A percentile compares a stretch with the other conserved stretches of the same genome.
Evolutionary conservation across 768 basidiomycete genomes (phyloP).

Genomic region (Phanerochaete carnosa): DNA sequence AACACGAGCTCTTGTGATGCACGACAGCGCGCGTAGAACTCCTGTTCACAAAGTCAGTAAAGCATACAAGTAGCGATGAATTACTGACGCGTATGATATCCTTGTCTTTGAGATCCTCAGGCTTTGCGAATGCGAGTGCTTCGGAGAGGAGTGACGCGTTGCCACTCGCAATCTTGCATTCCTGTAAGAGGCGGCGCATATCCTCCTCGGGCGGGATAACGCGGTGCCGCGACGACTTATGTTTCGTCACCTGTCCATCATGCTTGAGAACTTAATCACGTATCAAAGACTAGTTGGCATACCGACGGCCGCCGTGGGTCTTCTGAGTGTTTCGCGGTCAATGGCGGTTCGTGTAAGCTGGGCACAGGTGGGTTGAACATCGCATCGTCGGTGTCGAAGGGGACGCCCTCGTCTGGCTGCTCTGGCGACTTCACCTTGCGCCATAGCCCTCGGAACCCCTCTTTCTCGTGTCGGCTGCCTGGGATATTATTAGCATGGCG

Average conservation of each 20-base stretch:
- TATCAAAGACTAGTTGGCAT: background rate
- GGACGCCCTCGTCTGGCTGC: constrained; percentile 82
- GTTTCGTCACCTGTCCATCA: constrained; percentile 13
- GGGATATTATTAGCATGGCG: background rate
- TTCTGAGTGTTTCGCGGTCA: background rate
- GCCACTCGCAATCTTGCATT: constrained; percentile 81
- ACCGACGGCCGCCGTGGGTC: background rate
- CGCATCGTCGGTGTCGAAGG: constrained; percentile 73
- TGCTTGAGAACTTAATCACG: background rate
- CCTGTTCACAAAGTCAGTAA: constrained; percentile 41
- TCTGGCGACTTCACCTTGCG: constrained; percentile 72
- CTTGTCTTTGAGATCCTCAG: constrained; percentile 61
- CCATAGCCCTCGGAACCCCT: constrained; percentile 73
- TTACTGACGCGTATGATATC: constrained; percentile 62
- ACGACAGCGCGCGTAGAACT: constrained; percentile 77
- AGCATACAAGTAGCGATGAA: background rate
- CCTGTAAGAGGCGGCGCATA: constrained; percentile 76
- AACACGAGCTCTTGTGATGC: constrained; percentile 81
- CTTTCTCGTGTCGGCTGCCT: constrained; percentile 16
- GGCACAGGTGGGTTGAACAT: constrained; percentile 71
- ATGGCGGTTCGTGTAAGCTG: constrained; percentile 8
- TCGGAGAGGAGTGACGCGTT: constrained; percentile 75
- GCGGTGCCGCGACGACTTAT: constrained; percentile 30
- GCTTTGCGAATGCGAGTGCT: constrained; percentile 63
- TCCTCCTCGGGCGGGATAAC: constrained; percentile 81